A percentile compares a stretch with the other conserved stretches of the same genome.
These are phyloP conservation scores for Neckera pumila DNA, from an alignment of 225 moss, liverwort and hornwort species.

Conservation along the genomic window DNA sequence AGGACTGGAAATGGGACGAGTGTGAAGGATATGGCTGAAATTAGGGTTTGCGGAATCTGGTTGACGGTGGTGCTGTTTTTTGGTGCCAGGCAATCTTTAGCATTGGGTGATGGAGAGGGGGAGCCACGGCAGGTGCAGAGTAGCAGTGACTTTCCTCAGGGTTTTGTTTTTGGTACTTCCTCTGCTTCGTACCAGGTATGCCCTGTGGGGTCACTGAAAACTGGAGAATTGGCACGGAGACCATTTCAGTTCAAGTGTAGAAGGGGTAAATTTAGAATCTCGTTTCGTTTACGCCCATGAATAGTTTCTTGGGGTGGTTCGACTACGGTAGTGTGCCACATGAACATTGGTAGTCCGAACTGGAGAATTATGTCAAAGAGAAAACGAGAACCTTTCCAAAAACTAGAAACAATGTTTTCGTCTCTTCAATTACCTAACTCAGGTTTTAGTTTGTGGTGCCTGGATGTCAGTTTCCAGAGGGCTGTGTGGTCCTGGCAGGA, in stretches of 20 bases:
- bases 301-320: background rate
- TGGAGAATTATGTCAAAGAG: background rate
- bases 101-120: background rate
- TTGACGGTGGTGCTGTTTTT: background rate
- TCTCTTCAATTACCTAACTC: background rate
- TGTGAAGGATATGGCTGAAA: background rate
- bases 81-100: background rate
- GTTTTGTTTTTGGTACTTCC: conserved; percentile 1
- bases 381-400: no score
- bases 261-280: background rate
- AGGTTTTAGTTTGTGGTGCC: background rate
- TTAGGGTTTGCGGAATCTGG: background rate
- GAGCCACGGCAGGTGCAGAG: background rate
- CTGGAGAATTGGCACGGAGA: background rate
- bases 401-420: background rate
- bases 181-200: conserved; percentile 6
- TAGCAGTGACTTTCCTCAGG: background rate
- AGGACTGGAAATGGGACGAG: background rate
- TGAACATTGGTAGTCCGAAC: background rate
- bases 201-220: background rate
- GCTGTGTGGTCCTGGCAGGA: background rate
- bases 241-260: background rate
- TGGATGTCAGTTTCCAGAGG: background rate
- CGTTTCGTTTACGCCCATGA: background rate
- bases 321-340: background rate